Evolutionary conservation across 139 green algal species (phyloP).

Genomic region (Spirogloea muscicola): DNA sequence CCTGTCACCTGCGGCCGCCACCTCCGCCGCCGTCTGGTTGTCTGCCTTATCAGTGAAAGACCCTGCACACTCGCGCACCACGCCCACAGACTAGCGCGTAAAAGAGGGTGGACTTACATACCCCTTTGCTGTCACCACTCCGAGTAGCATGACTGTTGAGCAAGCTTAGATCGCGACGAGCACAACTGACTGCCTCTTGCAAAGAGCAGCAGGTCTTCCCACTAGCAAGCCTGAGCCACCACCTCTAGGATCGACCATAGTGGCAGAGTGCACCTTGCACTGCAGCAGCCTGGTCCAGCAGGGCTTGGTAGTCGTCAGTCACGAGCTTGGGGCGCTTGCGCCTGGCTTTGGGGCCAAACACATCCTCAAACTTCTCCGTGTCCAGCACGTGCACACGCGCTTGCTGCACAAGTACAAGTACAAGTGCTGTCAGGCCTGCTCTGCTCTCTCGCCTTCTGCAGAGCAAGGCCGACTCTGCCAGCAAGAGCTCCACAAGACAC

Average conservation of each 20-base stretch:
- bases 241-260: no score
- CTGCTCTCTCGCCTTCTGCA: no score
- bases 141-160: no score
- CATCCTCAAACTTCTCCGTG: constrained; percentile 76
- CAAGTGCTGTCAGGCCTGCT: no score
- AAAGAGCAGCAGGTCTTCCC: no score
- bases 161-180: no score
- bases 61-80: constrained; percentile 9
- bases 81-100: no score
- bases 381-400: constrained; percentile 65
- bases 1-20: not conserved
- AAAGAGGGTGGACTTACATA: no score
- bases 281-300: not conserved
- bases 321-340: constrained; percentile 82
- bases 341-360: constrained; percentile 73
- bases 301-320: constrained; percentile 60
- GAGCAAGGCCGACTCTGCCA: not conserved
- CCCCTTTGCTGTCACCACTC: no score
- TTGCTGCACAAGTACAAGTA: constrained; percentile 22
- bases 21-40: not conserved
- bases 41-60: constrained; percentile 8
- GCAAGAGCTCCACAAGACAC: no score
- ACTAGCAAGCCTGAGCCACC: no score
- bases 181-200: no score
- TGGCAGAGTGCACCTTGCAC: constrained; percentile 17